Evolutionary conservation across 2,329 filamentous ascomycete species (phyloP), one percentile per base, ranked within the genome.

Genomic region (Acephala macrosclerotiorum): DNA sequence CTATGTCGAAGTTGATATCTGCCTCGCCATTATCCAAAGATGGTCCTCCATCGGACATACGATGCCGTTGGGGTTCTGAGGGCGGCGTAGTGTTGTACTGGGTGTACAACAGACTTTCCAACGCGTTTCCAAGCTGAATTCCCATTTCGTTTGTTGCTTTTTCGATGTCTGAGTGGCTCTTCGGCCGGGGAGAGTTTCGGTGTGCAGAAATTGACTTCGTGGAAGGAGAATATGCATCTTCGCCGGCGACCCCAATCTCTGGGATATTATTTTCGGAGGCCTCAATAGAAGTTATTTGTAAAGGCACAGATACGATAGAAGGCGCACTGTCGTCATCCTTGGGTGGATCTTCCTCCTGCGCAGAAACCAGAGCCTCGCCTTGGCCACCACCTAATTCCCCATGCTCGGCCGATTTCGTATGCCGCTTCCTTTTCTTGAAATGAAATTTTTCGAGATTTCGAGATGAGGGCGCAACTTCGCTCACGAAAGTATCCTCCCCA

Each of bases 381-480:
- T 53, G 25, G 14, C 14, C 14, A 29, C 26, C 25, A n/a, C 26
- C 49, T 18, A 18, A 29, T 53, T 53, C 26, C 5, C 16, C 25
- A 33, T 29, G 49, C 25, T 53, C 25, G 18, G 49, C 14, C n/a
- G 49, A 53, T 8, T 53, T 53, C 22, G 49, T 53, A 3, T 25
- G 55, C 33, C 33, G 29, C 55, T 66, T 68, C 58, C 64, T 56
- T 61, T 71, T 75, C 47, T 73, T 74, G 55, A 71, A 76, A 20
- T 72, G 64, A 58, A 76, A 76, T 45, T 70, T 69, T 47, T 73
- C 74, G 9, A 76, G 9, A 65, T 75, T 68, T 60, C 67, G 60
- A 22, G 73, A 76, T 38, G 74, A 75, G 16, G 74, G 74, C 18
- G 70, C 74, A 38, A 75, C 64, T 36, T 74, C 71, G 14, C 71